Conservation (phyloP, 2,329 filamentous ascomycete species). For the Didymella pomorum region DNA sequence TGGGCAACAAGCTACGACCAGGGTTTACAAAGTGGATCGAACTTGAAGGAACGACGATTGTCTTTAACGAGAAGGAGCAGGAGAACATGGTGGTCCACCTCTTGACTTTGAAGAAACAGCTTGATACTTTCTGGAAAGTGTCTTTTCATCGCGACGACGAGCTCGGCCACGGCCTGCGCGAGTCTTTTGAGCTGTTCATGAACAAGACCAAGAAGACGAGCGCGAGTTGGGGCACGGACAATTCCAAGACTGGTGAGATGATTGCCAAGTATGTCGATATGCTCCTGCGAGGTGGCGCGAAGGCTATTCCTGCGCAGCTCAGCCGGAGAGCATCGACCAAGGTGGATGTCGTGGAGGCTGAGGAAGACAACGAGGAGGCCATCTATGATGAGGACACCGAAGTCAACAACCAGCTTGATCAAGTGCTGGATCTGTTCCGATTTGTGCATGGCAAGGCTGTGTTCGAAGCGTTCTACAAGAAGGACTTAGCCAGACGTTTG, state of each 20-base stretch:
- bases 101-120: constrained; percentile 77
- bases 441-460: constrained; percentile 98
- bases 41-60: constrained; percentile 75
- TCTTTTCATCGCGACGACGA: constrained; percentile 81
- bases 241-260: constrained; percentile 97
- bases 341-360: constrained; percentile 65
- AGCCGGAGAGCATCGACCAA: constrained; percentile 63
- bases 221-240: constrained; percentile 78
- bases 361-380: constrained; percentile 65
- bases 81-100: constrained; percentile 88
- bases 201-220: constrained; percentile 81
- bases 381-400: constrained; percentile 90
- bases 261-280: constrained; percentile 96
- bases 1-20: constrained; percentile 73
- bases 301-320: constrained; percentile 76
- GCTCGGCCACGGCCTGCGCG: constrained; percentile 79
- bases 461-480: constrained; percentile 99
- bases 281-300: constrained; percentile 85
- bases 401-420: constrained; percentile 89
- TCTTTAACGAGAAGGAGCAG: constrained; percentile 78
- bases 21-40: constrained; percentile 84
- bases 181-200: constrained; percentile 89
- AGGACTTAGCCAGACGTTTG: constrained; percentile 86
- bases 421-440: constrained; percentile 91
- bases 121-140: constrained; percentile 78